phyloP scores from a whole-genome alignment of 176 grass and related monocot genomes.

The Aegilops tauschii region DNA sequence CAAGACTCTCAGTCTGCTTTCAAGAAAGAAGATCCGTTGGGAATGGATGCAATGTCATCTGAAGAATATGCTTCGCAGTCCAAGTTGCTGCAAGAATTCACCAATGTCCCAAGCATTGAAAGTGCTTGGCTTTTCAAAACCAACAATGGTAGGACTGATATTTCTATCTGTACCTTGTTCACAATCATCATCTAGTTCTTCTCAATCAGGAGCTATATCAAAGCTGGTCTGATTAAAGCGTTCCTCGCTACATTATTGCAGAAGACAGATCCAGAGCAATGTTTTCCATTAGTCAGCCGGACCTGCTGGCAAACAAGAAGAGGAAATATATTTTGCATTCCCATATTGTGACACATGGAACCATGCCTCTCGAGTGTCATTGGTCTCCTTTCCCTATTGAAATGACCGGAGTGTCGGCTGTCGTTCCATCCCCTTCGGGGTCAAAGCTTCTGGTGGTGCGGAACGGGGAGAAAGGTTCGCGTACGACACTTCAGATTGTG shows the following conservation, averaged over 20 bases:
- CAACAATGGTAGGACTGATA: conserved; percentile 14
- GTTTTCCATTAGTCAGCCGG: conserved; percentile 49
- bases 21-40: conserved; percentile 14
- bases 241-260: conserved; percentile 26
- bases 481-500: conserved; percentile 59
- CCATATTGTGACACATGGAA: conserved; percentile 37
- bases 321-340: conserved; percentile 47
- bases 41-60: conserved; percentile 34
- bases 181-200: background rate
- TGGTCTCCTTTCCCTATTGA: conserved; percentile 74
- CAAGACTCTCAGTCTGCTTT: background rate
- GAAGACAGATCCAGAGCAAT: conserved; percentile 49
- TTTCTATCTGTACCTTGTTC: background rate
- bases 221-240: background rate
- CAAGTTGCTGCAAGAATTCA: conserved; percentile 58
- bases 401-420: conserved; percentile 41
- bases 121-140: conserved; percentile 63
- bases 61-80: conserved; percentile 55
- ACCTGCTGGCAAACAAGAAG: conserved; percentile 50
- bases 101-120: conserved; percentile 45
- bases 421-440: conserved; percentile 50
- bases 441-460: conserved; percentile 60
- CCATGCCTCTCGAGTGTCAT: conserved; percentile 32
- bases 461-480: conserved; percentile 51
- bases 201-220: background rate